Evolutionary conservation across 1,284 basidiomycete genomes (phyloP).

Genomic region (Pascua guehoae): DNA sequence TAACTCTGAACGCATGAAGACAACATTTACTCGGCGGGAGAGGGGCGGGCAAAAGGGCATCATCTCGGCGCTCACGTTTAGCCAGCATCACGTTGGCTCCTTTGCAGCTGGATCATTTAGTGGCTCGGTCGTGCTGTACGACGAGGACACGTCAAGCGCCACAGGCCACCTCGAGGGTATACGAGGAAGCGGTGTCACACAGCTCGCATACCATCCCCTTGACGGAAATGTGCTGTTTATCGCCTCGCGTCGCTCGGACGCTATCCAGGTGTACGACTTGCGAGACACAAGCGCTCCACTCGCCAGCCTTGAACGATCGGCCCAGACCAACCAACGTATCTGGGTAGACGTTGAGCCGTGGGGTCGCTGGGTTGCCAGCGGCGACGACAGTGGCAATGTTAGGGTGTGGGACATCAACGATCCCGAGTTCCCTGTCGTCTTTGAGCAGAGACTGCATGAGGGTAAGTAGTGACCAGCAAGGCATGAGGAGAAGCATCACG

Average conservation of each 20-base stretch:
- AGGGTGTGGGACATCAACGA: slow-evolving; percentile 38
- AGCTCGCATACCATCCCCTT: slow-evolving; percentile 76
- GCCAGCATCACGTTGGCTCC: slow-evolving; percentile 61
- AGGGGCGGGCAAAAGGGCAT: slow-evolving; percentile 83
- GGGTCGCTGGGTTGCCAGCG: slow-evolving; percentile 65
- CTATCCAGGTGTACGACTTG: slow-evolving; percentile 73
- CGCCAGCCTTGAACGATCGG: slow-evolving; percentile 23
- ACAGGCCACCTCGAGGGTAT: slow-evolving; percentile 63
- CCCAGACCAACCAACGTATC: slow-evolving; percentile 68
- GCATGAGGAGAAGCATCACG: not conserved
- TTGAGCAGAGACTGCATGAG: slow-evolving; percentile 12
- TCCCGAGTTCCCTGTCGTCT: slow-evolving; percentile 8
- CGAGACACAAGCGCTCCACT: slow-evolving; percentile 54
- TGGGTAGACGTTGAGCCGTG: slow-evolving; percentile 71
- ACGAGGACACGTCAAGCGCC: slow-evolving; percentile 58
- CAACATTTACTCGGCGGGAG: slow-evolving; percentile 70
- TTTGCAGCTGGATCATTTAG: slow-evolving; percentile 64
- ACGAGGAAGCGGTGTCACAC: slow-evolving; percentile 62
- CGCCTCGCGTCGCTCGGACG: slow-evolving; percentile 64
- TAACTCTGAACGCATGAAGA: slow-evolving; percentile 62
- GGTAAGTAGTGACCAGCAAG: slow-evolving; percentile 9
- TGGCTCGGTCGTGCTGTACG: slow-evolving; percentile 71
- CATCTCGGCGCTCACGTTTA: slow-evolving; percentile 75
- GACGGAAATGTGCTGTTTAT: slow-evolving; percentile 71
- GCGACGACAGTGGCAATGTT: slow-evolving; percentile 57